Evolutionary conservation across 106 monocot genomes (phyloP).

Genomic region (Gastrodia elata): DNA sequence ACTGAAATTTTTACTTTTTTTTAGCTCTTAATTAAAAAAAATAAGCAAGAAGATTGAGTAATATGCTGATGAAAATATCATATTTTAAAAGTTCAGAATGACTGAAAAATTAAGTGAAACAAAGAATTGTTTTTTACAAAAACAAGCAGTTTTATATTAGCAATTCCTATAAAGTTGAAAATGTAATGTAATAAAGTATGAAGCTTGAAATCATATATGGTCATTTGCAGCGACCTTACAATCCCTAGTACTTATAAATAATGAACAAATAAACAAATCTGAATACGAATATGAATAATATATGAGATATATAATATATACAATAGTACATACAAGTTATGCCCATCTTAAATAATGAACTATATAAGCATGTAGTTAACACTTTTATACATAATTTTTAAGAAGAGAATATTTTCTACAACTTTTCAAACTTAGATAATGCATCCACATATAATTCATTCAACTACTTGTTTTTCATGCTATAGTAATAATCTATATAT

Average conservation of each 20-base stretch:
- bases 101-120: too few species aligned
- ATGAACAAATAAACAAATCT: background rate
- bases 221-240: background rate
- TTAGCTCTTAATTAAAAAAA: too few species aligned
- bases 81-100: too few species aligned
- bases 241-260: background rate
- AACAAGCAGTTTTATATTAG: background rate
- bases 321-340: background rate
- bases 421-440: background rate
- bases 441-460: background rate
- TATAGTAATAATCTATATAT: background rate
- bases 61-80: too few species aligned
- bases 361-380: too few species aligned
- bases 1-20: too few species aligned
- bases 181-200: background rate
- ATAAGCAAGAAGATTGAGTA: too few species aligned
- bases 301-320: background rate
- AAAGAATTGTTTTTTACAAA: too few species aligned
- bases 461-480: background rate
- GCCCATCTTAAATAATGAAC: background rate
- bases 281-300: background rate
- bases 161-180: background rate
- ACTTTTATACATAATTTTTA: background rate
- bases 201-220: background rate
- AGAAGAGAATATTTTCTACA: background rate